Evolutionary conservation across 1,139 yeast species (phyloP), one percentile per base, ranked within the genome.

Genomic region (Geotrichum siamense): DNA sequence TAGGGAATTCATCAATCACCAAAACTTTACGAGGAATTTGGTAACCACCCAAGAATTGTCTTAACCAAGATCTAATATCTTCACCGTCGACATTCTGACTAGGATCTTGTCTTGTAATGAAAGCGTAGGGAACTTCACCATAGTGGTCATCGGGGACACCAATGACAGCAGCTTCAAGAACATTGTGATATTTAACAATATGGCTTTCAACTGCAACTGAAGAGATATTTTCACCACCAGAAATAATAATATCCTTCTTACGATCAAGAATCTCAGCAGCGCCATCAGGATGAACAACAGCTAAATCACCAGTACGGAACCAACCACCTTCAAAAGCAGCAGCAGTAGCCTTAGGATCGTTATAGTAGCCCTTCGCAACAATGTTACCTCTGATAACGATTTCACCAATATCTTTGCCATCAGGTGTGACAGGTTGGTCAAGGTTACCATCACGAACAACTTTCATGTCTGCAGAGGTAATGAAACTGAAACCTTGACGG

Each of bases 201-300:
- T 67, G 67, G 54, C 76, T 77, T 59, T 82, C 93, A 40, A 82
- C 78, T 53, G 76, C 79, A 53, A 82, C 91, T 2, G 91, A 85
- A 1, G 89, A 79, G 47, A 82, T 77, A 60, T 82, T 82, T 59
- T 82, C 93, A 47, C 93, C 93, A 54, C 84, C 91, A 1, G 87
- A 70, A 56, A 82, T 82, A 67, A 82, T 82, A 62, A 82, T 81
- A 58, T 82, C 84, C 67, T 82, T 82, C 41, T 81, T 84, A 50
- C 94, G 71, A 58, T 83, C 94, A 49, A 82, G 71, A 43, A 83
- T 77, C 52, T 63, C 71, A 17, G 82, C 60, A 48, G 82, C 69
- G 25, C 85, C 85, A 41, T 72, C 74, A 2, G 61, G 58, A 40
- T 72, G 76, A 51, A 81, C 64, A 41, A 68, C 72, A 2, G 84